These are phyloP conservation scores for Annona cherimola DNA, from an alignment of 164 flowering plant species.

Conservation along the genomic window DNA sequence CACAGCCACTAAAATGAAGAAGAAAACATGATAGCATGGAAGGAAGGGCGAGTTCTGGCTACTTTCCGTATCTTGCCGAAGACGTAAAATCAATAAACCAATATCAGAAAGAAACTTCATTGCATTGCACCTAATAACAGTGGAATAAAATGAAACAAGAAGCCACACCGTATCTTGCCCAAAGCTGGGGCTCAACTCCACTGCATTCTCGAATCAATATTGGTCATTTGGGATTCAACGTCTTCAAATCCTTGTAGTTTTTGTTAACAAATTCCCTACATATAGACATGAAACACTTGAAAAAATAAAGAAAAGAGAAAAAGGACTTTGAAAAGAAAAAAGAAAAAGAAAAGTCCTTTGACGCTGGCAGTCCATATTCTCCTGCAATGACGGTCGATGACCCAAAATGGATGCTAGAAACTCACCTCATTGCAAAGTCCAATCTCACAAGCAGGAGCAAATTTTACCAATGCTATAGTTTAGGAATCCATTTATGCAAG, in stretches of 20 bases:
- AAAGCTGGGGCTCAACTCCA: slow-evolving; percentile 65
- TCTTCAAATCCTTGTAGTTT: slow-evolving; percentile 81
- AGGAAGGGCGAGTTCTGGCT: no score
- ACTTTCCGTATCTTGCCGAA: no score
- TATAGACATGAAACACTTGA: not conserved
- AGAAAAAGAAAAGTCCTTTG: not conserved
- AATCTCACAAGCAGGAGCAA: not conserved
- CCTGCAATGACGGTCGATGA: not conserved
- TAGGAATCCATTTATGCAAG: no score
- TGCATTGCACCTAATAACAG: no score
- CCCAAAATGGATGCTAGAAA: not conserved
- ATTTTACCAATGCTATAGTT: no score
- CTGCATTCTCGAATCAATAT: slow-evolving; percentile 80
- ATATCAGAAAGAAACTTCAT: no score
- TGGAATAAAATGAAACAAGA: not conserved
- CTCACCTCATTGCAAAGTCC: not conserved
- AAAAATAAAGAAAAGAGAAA: not conserved
- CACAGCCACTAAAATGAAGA: no score
- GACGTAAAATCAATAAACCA: no score
- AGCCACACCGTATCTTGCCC: slow-evolving; percentile 77
- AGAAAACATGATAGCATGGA: no score
- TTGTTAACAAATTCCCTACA: slow-evolving; percentile 64
- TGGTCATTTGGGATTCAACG: slow-evolving; percentile 73
- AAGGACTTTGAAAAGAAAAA: no score
- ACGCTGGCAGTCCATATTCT: not conserved